Base-by-base conservation (phyloP, 2,329 filamentous ascomycete species). In the Drechmeria coniospora region DNA sequence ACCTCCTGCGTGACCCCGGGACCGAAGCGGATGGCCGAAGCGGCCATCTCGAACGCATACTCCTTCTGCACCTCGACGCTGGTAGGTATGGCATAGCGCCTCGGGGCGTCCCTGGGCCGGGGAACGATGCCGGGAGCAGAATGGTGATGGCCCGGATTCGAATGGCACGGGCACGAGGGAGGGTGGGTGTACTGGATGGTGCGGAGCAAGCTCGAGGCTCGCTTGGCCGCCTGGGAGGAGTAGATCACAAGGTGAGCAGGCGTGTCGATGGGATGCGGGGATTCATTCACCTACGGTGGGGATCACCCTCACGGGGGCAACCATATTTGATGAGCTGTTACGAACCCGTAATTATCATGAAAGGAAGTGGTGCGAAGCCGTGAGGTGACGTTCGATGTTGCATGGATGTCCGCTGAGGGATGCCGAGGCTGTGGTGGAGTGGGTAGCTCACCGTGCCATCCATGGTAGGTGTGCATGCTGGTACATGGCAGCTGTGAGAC, bases 1-100 rank as follows among this genome's bases (percentile, higher is more conserved):
- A 98, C 84, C 54, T 98, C 90, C 53, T 83, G 82, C 15, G 90
- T 98, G 31, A 79, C 80, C 5, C 90, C 90, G 0, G 83, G 82
- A 0, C 90, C 90, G 44, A 95, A 98, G 9, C 90, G 74, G 45
- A 98, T 94, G 16, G 79, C 82, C 1, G 82, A 92, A 2, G 90
- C 84, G 0, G 90, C 90, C 87, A 98, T 92, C 53, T 98, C 90
- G 49, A 98, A 98, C 10, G 90, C 90, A 57, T 98, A 98, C 52
- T 98, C 90, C 51, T 92, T 93, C 45, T 84, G 66, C 7, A 65
- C 56, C 16, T 33, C 27, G 13, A 79, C 58, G 13, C 46, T 38
- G 21, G 79, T 59, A 0, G 86, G 82, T 0, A 82, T 87, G n/a
- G 82, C 84, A 51, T 69, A 74, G 27, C 59, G 61, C 19, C 70